Conservation (phyloP, 495 filamentous ascomycete genomes). For the Penicillium psychrofluorescens region DNA sequence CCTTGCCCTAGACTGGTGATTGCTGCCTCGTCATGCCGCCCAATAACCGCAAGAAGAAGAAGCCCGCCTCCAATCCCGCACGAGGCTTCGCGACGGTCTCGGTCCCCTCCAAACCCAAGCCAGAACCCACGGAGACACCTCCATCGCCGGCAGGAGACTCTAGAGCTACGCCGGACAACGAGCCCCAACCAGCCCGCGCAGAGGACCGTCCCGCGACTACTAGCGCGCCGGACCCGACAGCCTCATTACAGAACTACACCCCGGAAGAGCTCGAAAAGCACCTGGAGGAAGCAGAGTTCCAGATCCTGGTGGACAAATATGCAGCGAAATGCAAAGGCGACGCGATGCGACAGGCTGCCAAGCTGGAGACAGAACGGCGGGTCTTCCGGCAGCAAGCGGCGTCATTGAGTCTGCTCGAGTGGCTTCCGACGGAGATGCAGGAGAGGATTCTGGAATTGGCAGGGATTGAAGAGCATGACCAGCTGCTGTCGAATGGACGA, state of each 20-base stretch:
- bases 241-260: constrained; percentile 47
- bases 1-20: no score
- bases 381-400: constrained; percentile 68
- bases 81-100: constrained; percentile 91
- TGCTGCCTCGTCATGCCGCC: constrained; percentile 46
- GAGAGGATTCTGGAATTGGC: constrained; percentile 60
- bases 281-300: constrained; percentile 74
- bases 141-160: constrained; percentile 26
- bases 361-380: constrained; percentile 72
- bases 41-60: constrained; percentile 84
- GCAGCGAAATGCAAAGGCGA: constrained; percentile 61
- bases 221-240: constrained; percentile 10
- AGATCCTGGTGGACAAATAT: constrained; percentile 75
- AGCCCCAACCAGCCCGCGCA: constrained; percentile 22
- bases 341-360: constrained; percentile 58
- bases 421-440: constrained; percentile 75
- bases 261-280: constrained; percentile 81
- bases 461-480: constrained; percentile 32
- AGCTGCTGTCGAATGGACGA: constrained; percentile 21
- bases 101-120: constrained; percentile 64
- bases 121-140: constrained; percentile 20
- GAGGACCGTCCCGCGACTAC: constrained; percentile 13
- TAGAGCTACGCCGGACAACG: constrained; percentile 34
- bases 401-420: constrained; percentile 60
- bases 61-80: constrained; percentile 73